Evolutionary conservation across 1,284 basidiomycete species (phyloP), one percentile per base, ranked within the genome.

Genomic region (Lignosus rhinocerotis): DNA sequence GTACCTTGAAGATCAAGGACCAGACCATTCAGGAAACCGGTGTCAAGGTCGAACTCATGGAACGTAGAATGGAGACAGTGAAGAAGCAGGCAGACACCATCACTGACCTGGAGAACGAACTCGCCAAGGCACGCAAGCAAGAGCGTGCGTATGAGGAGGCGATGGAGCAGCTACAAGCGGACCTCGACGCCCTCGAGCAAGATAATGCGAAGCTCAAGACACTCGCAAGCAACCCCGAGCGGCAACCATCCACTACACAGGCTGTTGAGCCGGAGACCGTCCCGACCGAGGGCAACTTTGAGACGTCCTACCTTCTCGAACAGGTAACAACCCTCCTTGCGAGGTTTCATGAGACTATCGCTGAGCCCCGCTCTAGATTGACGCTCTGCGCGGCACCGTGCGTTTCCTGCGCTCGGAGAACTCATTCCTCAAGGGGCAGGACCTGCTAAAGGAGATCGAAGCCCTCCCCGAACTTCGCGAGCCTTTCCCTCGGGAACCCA

Each of bases 21-120:
- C 93, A 97, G 78, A 84, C 76, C 38, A 85, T 95, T 51, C 94
- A 98, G 73, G 97, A 99, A 71, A 80, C 87, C 6, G 78, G 79
- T 6, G 94, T 98, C 61, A 98, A 96, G 80, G 92, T 98, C 56
- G 94, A 98, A 72, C 83, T 96, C 8, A 91, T 99, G 82, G 93
- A 96, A 70, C 86, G 94, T 51, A 86, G 94, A 48, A 88, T 96
- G 78, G 96, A 98, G 70, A 83, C 86, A 1, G 88, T 88, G 59
- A 95, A 94, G 80, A 93, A 91, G 70, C 91, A 94, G 73, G 87
- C 88, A 1, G 96, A 98, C 60, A 77, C 84, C 21, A 91, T 98
- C 55, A 75, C 80, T 17, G 90, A 93, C 58, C 83, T 98, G 19
- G 93, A 97, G 73, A 77, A 73, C 32, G 90, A 96, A 66, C 80